A percentile compares a stretch with the other conserved stretches of the same genome.
phyloP scores from a whole-genome alignment of 805 yeast genomes.

The Kuraishia capsulata region DNA sequence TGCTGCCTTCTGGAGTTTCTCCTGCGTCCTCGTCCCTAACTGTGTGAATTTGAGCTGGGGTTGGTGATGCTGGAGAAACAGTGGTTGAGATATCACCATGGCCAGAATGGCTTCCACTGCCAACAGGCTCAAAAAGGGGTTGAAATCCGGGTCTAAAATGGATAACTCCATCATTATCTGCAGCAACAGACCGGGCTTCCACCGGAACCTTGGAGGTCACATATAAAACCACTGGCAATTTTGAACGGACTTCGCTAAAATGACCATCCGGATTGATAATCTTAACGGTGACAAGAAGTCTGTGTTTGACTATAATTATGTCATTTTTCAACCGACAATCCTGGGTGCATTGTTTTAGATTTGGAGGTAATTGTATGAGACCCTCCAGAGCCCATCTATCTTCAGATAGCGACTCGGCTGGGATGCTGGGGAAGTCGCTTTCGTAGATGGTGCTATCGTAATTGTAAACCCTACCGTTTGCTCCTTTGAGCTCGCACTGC shows the following conservation, averaged over 20 bases:
- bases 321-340: slow-evolving; percentile 30
- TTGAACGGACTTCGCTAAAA: slow-evolving; percentile 40
- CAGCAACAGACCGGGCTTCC: slow-evolving; percentile 14
- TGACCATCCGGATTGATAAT: slow-evolving; percentile 41
- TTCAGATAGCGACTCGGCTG: slow-evolving; percentile 7
- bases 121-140: slow-evolving; percentile 4
- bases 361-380: slow-evolving; percentile 28
- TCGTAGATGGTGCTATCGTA: slow-evolving; percentile 21
- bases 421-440: slow-evolving; percentile 25
- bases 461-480: slow-evolving; percentile 12
- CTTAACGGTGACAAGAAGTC: slow-evolving; percentile 33
- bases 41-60: neutral
- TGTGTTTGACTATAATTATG: slow-evolving; percentile 35
- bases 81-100: neutral
- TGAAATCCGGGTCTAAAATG: slow-evolving; percentile 12
- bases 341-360: slow-evolving; percentile 30
- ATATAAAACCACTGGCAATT: slow-evolving; percentile 36
- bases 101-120: neutral
- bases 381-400: slow-evolving; percentile 41
- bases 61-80: too few species aligned
- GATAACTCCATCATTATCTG: slow-evolving; percentile 15
- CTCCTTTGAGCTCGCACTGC: slow-evolving; percentile 13
- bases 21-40: neutral
- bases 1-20: neutral
- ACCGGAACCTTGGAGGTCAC: slow-evolving; percentile 25